A percentile compares a stretch with the other conserved stretches of the same genome.
Conservation (phyloP, 2,329 filamentous ascomycete genomes). For the Sordariomycetes sp. region DNA sequence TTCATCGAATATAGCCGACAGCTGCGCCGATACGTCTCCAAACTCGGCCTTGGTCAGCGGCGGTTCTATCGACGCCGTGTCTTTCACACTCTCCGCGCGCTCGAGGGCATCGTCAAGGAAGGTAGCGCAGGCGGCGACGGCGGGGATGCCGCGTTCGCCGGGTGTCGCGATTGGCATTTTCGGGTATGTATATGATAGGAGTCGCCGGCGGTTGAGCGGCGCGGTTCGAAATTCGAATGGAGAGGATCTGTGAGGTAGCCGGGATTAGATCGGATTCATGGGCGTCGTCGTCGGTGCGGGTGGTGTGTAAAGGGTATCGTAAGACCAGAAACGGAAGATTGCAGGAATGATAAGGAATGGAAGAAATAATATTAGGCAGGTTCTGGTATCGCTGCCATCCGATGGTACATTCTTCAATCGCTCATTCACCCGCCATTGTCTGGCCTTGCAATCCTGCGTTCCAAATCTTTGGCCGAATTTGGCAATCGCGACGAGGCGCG, state of each 20-base stretch:
- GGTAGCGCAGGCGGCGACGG: slow-evolving; percentile 39
- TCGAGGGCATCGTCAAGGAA: slow-evolving; percentile 48
- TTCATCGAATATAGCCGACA: slow-evolving; percentile 26
- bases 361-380: neutral
- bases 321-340: neutral
- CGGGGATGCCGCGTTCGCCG: slow-evolving; percentile 35
- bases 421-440: neutral
- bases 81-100: slow-evolving; percentile 49
- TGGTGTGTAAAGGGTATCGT: neutral
- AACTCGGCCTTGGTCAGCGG: slow-evolving; percentile 62
- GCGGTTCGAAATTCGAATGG: neutral
- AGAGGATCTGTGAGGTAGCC: neutral
- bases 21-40: slow-evolving; percentile 31
- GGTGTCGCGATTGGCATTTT: slow-evolving; percentile 2
- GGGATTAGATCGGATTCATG: neutral
- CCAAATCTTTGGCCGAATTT: neutral
- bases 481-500: neutral
- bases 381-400: neutral
- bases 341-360: neutral
- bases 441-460: neutral
- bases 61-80: slow-evolving; percentile 55
- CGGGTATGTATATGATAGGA: neutral
- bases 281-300: neutral
- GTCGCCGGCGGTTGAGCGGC: neutral
- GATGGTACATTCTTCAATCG: neutral